Conservation (phyloP, 2,329 filamentous ascomycete genomes). For the Ciborinia camelliae region DNA sequence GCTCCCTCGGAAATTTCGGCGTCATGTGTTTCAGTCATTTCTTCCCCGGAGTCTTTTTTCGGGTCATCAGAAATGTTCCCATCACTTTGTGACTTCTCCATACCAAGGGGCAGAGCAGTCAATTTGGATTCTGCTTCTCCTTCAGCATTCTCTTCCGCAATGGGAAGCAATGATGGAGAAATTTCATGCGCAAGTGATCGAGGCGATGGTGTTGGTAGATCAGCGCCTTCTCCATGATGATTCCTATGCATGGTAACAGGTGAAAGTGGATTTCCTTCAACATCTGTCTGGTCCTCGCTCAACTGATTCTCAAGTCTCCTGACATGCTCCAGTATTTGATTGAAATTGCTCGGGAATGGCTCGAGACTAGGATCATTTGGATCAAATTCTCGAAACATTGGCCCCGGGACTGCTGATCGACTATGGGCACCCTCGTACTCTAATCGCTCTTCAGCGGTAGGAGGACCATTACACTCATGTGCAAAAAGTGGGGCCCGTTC, state of each 20-base stretch:
- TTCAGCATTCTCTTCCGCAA: constrained; percentile 30
- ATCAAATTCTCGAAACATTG: constrained; percentile 25
- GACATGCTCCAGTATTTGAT: constrained; percentile 30
- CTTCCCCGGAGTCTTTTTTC: neutral
- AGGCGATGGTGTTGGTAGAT: constrained; percentile 21
- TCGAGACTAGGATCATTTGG: constrained; percentile 33
- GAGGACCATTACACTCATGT: constrained; percentile 30
- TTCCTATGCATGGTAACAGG: constrained; percentile 25
- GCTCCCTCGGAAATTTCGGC: neutral
- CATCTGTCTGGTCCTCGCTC: constrained; percentile 26
- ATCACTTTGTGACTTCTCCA: neutral
- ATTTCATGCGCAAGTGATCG: constrained; percentile 21
- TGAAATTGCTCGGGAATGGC: constrained; percentile 33
- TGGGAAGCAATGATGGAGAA: constrained; percentile 30
- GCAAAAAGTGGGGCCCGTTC: constrained; percentile 35
- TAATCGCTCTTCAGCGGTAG: constrained; percentile 22
- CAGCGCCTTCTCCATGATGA: constrained; percentile 10
- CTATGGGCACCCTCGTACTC: neutral
- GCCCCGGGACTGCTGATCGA: neutral
- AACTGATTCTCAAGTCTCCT: constrained; percentile 29
- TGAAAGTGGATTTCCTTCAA: constrained; percentile 25
- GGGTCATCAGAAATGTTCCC: neutral
- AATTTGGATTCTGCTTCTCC: constrained; percentile 18
- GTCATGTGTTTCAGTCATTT: neutral
- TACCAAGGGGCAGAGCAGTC: constrained; percentile 13